These are phyloP conservation scores for Calycina herbarum DNA, from an alignment of 2,329 filamentous ascomycete genomes.

Conservation along the genomic window DNA sequence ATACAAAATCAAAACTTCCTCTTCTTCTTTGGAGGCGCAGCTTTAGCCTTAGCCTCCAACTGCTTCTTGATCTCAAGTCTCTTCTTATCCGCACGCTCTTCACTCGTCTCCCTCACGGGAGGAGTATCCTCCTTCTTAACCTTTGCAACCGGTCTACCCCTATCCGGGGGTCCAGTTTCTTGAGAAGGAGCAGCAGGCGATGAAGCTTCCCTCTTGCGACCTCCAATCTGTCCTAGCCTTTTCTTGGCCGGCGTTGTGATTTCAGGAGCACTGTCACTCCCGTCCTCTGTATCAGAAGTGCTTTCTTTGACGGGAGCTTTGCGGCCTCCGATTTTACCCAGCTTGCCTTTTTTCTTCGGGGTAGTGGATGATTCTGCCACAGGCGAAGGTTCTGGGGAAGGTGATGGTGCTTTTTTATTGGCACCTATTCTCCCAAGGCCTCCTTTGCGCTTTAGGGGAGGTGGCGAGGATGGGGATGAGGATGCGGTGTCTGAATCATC, in stretches of 20 bases:
- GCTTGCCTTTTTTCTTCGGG: slow-evolving; percentile 17
- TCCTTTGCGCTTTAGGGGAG: slow-evolving; percentile 21
- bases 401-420: slow-evolving; percentile 27
- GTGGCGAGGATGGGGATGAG: neutral
- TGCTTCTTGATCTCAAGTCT: slow-evolving; percentile 33
- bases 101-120: slow-evolving; percentile 31
- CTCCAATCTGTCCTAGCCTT: slow-evolving; percentile 30
- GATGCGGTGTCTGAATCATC: neutral
- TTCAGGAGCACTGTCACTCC: neutral
- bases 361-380: slow-evolving; percentile 8
- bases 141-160: slow-evolving; percentile 21
- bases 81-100: slow-evolving; percentile 37
- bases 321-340: slow-evolving; percentile 18
- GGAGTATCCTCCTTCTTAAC: slow-evolving; percentile 22
- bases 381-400: slow-evolving; percentile 11
- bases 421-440: slow-evolving; percentile 33
- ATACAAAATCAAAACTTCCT: slow-evolving; percentile 34
- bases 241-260: slow-evolving; percentile 19
- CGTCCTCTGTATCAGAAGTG: slow-evolving; percentile 7
- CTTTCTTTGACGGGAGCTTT: slow-evolving; percentile 3
- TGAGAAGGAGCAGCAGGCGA: neutral
- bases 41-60: slow-evolving; percentile 36
- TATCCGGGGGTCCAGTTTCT: slow-evolving; percentile 5
- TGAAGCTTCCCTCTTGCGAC: slow-evolving; percentile 11
- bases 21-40: slow-evolving; percentile 38